phyloP scores from a whole-genome alignment of 1,284 basidiomycete species.

The Pseudozyma pruni region DNA sequence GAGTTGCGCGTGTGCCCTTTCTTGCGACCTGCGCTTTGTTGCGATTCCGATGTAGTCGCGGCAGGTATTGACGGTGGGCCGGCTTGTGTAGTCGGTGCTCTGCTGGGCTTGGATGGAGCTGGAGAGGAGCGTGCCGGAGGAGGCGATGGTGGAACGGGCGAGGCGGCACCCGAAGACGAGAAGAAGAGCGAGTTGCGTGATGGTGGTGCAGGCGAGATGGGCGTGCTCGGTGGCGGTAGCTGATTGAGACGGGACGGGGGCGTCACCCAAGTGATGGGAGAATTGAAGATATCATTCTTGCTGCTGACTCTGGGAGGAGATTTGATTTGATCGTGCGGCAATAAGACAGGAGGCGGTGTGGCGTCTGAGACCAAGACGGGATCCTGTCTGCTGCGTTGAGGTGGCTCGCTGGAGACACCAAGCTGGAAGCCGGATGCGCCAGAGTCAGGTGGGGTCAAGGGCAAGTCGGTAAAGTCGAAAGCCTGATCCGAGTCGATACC shows the following conservation, averaged over 20 bases:
- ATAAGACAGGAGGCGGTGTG: background rate
- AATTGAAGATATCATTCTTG: slow-evolving; percentile 60
- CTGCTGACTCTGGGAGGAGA: slow-evolving; percentile 10
- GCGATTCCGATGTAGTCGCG: background rate
- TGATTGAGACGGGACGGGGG: slow-evolving; percentile 37
- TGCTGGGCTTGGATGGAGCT: background rate
- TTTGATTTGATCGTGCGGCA: slow-evolving; percentile 4
- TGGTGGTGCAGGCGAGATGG: slow-evolving; percentile 13
- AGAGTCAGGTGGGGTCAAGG: slow-evolving; percentile 41
- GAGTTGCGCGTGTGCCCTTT: slow-evolving; percentile 45
- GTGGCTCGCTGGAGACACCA: slow-evolving; percentile 3
- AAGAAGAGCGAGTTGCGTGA: slow-evolving; percentile 44
- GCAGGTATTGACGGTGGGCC: background rate
- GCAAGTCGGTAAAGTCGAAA: slow-evolving; percentile 25
- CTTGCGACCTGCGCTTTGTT: slow-evolving; percentile 13
- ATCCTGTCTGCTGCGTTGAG: background rate
- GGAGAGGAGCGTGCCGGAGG: slow-evolving; percentile 14
- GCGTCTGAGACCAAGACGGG: slow-evolving; percentile 1
- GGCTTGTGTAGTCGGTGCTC: background rate
- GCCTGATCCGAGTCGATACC: slow-evolving; percentile 16
- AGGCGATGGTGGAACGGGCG: slow-evolving; percentile 27
- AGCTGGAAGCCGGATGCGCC: slow-evolving; percentile 28
- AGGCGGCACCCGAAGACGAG: slow-evolving; percentile 17
- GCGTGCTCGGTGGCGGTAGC: background rate
- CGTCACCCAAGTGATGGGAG: slow-evolving; percentile 29